These are phyloP conservation scores for Tuber indicum DNA, from an alignment of 495 filamentous ascomycete species.

Conservation along the genomic window DNA sequence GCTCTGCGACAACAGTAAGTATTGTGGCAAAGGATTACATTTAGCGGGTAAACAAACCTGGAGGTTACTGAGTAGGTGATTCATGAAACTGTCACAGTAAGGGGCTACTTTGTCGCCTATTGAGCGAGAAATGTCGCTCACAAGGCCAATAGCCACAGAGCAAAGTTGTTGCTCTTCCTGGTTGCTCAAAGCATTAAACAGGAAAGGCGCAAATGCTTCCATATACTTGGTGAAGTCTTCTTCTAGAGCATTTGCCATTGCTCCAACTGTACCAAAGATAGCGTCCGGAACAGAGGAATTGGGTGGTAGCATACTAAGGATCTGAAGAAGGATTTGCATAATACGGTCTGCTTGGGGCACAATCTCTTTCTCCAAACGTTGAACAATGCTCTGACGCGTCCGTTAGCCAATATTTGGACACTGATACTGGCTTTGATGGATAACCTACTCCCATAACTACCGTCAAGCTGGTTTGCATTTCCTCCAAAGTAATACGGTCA, in stretches of 20 bases:
- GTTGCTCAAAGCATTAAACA: slow-evolving; percentile 88
- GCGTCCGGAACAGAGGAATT: slow-evolving; percentile 95
- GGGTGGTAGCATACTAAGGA: slow-evolving; percentile 65
- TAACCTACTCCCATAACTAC: slow-evolving; percentile 62
- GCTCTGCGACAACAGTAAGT: slow-evolving; percentile 49
- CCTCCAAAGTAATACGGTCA: slow-evolving; percentile 86
- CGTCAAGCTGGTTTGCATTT: slow-evolving; percentile 92
- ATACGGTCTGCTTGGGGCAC: slow-evolving; percentile 84
- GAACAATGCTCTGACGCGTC: slow-evolving; percentile 59
- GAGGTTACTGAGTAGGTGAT: slow-evolving; percentile 82
- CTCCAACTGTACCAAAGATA: slow-evolving; percentile 81
- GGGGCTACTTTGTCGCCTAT: slow-evolving; percentile 83
- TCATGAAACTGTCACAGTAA: slow-evolving; percentile 96
- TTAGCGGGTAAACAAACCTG: slow-evolving; percentile 53
- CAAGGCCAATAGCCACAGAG: slow-evolving; percentile 93
- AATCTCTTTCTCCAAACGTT: slow-evolving; percentile 86
- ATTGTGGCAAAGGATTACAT: slow-evolving; percentile 12
- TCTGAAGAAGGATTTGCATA: slow-evolving; percentile 77
- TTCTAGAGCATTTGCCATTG: slow-evolving; percentile 78
- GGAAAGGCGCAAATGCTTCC: slow-evolving; percentile 82
- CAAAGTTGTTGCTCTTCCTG: slow-evolving; percentile 90
- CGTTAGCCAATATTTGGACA: background rate
- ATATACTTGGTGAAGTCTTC: slow-evolving; percentile 93
- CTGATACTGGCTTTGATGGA: slow-evolving; percentile 27
- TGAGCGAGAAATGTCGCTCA: slow-evolving; percentile 90